Base-by-base conservation (phyloP, 2,329 filamentous ascomycete genomes). In the Venturia oleaginea region DNA sequence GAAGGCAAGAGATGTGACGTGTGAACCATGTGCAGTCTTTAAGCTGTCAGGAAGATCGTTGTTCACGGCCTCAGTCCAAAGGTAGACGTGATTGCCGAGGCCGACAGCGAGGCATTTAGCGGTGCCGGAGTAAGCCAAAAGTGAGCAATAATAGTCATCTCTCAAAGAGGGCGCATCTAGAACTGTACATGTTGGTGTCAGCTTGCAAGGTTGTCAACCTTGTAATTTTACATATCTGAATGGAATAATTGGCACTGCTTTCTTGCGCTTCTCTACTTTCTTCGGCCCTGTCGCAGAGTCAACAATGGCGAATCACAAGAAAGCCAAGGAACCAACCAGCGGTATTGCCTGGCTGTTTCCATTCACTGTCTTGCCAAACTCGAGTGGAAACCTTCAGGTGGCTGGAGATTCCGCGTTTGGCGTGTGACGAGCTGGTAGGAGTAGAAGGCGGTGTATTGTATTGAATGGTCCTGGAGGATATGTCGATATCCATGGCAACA, bases 101-200 rank as follows among this genome's bases (percentile, higher is more conserved):
- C 91, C 93, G 22, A 97, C 90, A 22, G 91, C 93, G 19, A 99
- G 82, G 17, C 88, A 90, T 63, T 89, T 84, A 61, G 86, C 84
- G 8, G 84, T 89, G 48, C 83, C 75, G 0, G 89, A 96, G 74
- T 96, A 97, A 11, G 94, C 91, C 63, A 99, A 81, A 2, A 92
- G 82, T 0, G 92, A 94, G 76, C 92, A 97, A 74, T 99, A 99
- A 74, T 92, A 99, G 75, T 99, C 93, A 70, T 97, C 92, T 65
- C 91, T 86, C n/a, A 97, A 80, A 62, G 86, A 85, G 2, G 92
- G 92, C 10, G 93, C 93, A 76, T 97, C 91, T 5, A 99, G 81
- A 7, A 97, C 89, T 77, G 86, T 89, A 67, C 11, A n/a, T 30
- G 2, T 19, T 30, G 7, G 19, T 54, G 37, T 63, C 42, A 63